These are phyloP conservation scores for Lactarius akahatsu DNA, from an alignment of 768 basidiomycete genomes.

Conservation along the genomic window DNA sequence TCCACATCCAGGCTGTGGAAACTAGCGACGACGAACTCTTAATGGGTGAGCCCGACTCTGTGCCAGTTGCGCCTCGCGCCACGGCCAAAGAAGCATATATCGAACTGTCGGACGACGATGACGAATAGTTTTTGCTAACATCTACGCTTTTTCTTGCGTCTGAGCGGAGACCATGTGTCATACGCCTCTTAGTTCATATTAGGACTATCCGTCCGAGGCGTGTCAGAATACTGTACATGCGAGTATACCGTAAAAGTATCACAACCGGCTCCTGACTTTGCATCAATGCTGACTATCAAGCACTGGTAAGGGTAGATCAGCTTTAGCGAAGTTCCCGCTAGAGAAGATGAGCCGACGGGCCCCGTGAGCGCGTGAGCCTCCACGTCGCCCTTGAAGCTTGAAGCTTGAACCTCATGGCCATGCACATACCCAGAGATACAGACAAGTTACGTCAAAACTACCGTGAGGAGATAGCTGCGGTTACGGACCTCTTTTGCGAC, in stretches of 20 bases:
- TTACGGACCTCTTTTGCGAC: slow-evolving; percentile 74
- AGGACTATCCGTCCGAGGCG: neutral
- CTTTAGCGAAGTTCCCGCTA: neutral
- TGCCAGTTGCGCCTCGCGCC: slow-evolving; percentile 40
- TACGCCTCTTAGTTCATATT: neutral
- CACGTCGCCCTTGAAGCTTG: slow-evolving; percentile 66
- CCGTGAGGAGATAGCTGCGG: neutral
- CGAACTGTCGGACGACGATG: slow-evolving; percentile 49
- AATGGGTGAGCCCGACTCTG: slow-evolving; percentile 43
- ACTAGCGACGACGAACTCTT: slow-evolving; percentile 46
- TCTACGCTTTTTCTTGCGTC: slow-evolving; percentile 37
- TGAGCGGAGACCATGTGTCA: too few relatives aligned
- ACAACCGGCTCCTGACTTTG: slow-evolving; percentile 30
- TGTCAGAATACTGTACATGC: neutral
- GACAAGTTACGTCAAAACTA: slow-evolving; percentile 21
- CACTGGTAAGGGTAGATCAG: neutral
- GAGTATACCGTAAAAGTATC: slow-evolving; percentile 2
- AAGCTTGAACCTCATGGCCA: slow-evolving; percentile 62
- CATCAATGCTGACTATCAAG: slow-evolving; percentile 36
- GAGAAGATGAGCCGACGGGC: slow-evolving; percentile 38
- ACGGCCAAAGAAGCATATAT: slow-evolving; percentile 40
- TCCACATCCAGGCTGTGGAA: slow-evolving; percentile 33
- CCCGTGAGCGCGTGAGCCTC: slow-evolving; percentile 88
- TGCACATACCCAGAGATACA: slow-evolving; percentile 80
- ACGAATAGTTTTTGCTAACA: slow-evolving; percentile 35